Conservation (phyloP, 2,329 filamentous ascomycete species). For the Scortechinia acanthostroma region DNA sequence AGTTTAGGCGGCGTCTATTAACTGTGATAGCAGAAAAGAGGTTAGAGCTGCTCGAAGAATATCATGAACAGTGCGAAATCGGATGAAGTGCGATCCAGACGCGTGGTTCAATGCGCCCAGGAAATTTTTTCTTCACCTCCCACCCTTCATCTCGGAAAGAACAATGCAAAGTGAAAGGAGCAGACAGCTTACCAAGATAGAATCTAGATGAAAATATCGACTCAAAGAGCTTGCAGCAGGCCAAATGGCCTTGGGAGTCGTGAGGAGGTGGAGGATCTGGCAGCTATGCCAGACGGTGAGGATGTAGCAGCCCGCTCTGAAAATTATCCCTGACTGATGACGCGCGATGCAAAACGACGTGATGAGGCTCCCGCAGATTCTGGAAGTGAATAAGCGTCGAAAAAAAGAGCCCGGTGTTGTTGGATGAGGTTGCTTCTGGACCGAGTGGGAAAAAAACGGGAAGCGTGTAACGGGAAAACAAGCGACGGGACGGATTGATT, state of each 20-base stretch:
- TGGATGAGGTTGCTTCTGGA: no score
- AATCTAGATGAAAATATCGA: neutral
- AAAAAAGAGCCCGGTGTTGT: no score
- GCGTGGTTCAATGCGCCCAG: neutral
- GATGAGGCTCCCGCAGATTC: no score
- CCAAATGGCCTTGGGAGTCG: neutral
- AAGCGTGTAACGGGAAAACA: no score
- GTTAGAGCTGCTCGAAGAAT: neutral
- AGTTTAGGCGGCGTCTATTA: neutral
- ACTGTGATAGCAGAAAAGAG: neutral
- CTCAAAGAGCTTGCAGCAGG: neutral
- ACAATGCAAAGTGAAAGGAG: neutral
- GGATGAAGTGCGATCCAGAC: no score
- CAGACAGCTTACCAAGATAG: neutral
- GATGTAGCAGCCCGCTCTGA: neutral
- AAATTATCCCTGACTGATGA: neutral
- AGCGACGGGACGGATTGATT: no score
- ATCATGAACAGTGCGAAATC: neutral
- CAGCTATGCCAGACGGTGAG: neutral
- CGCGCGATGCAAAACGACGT: neutral
- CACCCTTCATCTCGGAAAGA: no score
- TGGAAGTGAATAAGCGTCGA: no score
- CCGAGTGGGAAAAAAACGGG: no score
- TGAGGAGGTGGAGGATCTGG: neutral
- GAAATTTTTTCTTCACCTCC: no score